These are phyloP conservation scores for Sporobolus alterniflorus DNA, from an alignment of 202 grass and related monocot genomes.

Conservation along the genomic window DNA sequence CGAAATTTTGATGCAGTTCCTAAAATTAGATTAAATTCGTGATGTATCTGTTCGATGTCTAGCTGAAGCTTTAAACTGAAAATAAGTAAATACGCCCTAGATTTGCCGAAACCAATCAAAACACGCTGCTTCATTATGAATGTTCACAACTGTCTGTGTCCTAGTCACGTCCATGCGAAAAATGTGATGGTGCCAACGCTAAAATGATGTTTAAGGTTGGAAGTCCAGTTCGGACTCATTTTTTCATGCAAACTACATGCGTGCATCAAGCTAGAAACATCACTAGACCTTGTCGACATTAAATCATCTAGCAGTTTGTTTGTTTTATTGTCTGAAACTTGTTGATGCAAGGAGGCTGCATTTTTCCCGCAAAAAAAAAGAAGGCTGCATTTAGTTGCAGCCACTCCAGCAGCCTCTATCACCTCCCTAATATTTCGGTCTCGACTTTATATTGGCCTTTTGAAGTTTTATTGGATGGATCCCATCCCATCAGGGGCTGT, in stretches of 20 bases:
- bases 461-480: not conserved
- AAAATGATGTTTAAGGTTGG: not conserved
- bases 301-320: not conserved
- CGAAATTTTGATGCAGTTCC: too few species aligned
- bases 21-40: not conserved
- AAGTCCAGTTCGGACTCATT: conserved; percentile 3
- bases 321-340: not conserved
- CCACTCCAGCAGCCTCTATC: conserved; percentile 5
- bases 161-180: not conserved
- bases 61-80: not conserved
- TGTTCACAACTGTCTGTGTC: not conserved
- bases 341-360: too few species aligned
- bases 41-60: not conserved
- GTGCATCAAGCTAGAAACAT: not conserved
- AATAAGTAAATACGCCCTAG: not conserved
- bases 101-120: not conserved
- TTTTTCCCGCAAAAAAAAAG: too few species aligned
- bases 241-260: conserved; percentile 8
- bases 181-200: not conserved
- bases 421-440: not conserved
- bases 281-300: not conserved
- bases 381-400: conserved; percentile 5
- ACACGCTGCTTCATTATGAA: not conserved
- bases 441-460: not conserved
- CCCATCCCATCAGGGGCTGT: not conserved